phyloP scores from a whole-genome alignment of 371 early-diverging fungal species.

The Mortierella sp. region DNA sequence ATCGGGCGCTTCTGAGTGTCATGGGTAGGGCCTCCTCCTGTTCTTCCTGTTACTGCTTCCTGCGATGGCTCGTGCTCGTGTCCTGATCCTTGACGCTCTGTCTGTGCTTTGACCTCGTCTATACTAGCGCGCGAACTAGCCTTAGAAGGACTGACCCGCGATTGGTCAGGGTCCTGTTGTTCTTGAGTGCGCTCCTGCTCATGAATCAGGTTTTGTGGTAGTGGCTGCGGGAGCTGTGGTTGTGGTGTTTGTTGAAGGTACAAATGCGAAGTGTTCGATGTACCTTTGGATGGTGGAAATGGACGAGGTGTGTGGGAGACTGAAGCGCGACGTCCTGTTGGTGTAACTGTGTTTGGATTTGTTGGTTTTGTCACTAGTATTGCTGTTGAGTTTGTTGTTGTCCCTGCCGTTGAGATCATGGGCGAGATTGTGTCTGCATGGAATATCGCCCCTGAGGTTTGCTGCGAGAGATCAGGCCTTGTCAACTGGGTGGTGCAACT shows the following conservation, averaged over 20 bases:
- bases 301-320: conserved; percentile 12
- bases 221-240: conserved; percentile 4
- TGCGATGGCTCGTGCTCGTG: neutral
- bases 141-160: neutral
- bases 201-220: too few relatives aligned
- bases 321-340: neutral
- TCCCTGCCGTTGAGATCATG: neutral
- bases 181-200: too few relatives aligned
- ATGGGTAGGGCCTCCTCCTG: neutral
- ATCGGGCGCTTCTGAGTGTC: conserved; percentile 40
- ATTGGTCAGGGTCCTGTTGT: neutral
- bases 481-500: conserved; percentile 41
- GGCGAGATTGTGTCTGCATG: neutral
- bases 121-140: neutral
- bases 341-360: neutral
- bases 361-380: neutral
- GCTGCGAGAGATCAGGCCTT: conserved; percentile 24
- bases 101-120: conserved; percentile 17
- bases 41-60: neutral
- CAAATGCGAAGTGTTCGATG: conserved; percentile 4
- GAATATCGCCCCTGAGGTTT: conserved; percentile 1
- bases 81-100: neutral
- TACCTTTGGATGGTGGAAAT: conserved; percentile 18
- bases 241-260: conserved; percentile 4
- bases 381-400: neutral